These are phyloP conservation scores for Pseudogymnoascus sp. DNA, from an alignment of 2,329 filamentous ascomycete species.

Conservation along the genomic window DNA sequence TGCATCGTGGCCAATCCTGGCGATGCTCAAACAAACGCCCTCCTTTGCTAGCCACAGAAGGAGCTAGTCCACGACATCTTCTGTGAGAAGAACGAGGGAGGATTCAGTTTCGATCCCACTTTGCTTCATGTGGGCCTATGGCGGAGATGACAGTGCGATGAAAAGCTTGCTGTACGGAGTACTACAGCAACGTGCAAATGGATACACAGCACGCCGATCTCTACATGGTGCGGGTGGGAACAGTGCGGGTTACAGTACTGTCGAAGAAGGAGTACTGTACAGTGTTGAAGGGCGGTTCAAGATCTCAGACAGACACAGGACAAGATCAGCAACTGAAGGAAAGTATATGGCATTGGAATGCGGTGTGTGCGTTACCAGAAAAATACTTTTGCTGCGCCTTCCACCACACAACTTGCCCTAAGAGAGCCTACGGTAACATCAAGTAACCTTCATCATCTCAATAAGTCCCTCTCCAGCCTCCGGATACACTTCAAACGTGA, in stretches of 20 bases:
- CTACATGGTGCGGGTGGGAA: background rate
- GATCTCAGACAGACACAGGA: background rate
- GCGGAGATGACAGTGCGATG: background rate
- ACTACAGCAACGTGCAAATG: background rate
- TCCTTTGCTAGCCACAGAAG: background rate
- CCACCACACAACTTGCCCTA: background rate
- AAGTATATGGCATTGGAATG: background rate
- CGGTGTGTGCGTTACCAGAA: background rate
- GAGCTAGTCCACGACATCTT: background rate
- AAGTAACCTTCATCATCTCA: slow-evolving; percentile 29
- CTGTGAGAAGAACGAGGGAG: background rate
- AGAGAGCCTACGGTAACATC: background rate
- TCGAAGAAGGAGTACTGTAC: background rate
- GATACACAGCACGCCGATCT: background rate
- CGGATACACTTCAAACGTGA: slow-evolving; percentile 34
- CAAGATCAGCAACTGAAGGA: background rate
- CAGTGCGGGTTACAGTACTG: background rate
- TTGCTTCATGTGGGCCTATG: background rate
- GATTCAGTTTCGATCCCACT: background rate
- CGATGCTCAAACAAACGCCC: background rate
- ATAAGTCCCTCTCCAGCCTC: slow-evolving; percentile 31
- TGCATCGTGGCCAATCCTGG: background rate
- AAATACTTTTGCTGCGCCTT: background rate
- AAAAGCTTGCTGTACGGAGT: background rate
- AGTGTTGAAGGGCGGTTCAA: background rate